Percentiles rank a stretch among this genome's conserved stretches.
These are phyloP conservation scores for Phytophthora parvispora DNA, from an alignment of 352 stramenopile genomes.

Conservation along the genomic window DNA sequence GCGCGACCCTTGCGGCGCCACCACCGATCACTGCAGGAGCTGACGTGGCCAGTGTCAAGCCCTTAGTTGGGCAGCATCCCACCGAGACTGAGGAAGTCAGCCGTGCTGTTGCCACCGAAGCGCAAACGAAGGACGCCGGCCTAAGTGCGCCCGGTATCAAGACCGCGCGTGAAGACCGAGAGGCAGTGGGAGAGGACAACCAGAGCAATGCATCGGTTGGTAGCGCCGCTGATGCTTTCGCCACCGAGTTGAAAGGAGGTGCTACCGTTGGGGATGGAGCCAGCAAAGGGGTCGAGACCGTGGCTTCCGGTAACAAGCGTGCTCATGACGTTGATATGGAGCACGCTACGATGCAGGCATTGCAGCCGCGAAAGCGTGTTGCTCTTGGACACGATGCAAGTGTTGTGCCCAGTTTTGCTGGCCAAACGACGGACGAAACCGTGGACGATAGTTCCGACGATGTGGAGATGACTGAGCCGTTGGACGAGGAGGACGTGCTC, in stretches of 20 bases:
- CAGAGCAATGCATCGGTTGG: neutral
- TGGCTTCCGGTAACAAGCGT: constrained; percentile 19
- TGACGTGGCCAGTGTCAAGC: neutral
- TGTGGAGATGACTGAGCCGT: constrained; percentile 37
- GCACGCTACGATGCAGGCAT: constrained; percentile 2
- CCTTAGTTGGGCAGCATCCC: neutral
- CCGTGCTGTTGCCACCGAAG: neutral
- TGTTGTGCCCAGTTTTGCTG: constrained; percentile 8
- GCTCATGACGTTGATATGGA: constrained; percentile 15
- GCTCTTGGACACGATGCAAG: constrained; percentile 12
- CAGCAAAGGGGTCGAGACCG: neutral
- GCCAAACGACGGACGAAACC: constrained; percentile 35
- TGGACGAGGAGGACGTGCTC: constrained; percentile 28
- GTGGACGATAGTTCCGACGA: constrained; percentile 43
- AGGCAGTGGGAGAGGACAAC: neutral
- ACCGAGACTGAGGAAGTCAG: neutral
- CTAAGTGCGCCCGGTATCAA: neutral
- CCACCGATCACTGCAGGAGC: neutral
- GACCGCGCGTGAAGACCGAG: neutral
- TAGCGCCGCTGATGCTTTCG: neutral
- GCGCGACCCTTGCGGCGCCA: neutral
- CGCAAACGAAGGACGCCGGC: neutral
- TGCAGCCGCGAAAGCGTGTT: constrained; percentile 25
- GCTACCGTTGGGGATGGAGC: neutral
- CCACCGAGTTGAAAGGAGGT: neutral